Conservation (phyloP, 1,284 basidiomycete genomes). For the Leccinum pachyderme region DNA sequence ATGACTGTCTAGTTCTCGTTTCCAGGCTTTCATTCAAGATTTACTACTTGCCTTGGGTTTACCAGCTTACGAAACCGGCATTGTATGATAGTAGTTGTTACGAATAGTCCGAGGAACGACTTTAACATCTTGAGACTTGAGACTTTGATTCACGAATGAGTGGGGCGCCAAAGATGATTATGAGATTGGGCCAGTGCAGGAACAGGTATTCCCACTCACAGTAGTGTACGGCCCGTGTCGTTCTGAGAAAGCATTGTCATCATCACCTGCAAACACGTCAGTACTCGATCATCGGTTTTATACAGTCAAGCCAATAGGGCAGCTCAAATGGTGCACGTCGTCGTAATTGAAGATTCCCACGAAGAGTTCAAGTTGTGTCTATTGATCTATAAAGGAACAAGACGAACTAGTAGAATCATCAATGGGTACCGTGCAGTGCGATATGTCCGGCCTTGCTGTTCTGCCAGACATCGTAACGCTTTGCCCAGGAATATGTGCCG, state of each 20-base stretch:
- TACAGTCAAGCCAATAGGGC: background rate
- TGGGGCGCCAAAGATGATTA: background rate
- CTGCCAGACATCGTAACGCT: conserved; percentile 64
- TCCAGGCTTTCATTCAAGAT: background rate
- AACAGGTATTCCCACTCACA: too few species aligned
- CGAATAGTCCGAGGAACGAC: background rate
- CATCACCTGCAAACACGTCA: background rate
- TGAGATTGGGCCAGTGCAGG: too few species aligned
- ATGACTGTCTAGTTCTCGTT: background rate
- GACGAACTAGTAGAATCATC: background rate
- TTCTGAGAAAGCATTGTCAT: background rate
- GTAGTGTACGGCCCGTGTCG: background rate
- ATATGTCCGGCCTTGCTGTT: conserved; percentile 82
- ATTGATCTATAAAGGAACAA: background rate
- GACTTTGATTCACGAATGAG: background rate
- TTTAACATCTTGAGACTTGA: background rate
- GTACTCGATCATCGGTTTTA: too few species aligned
- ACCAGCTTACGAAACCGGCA: background rate
- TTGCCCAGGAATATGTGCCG: conserved; percentile 81
- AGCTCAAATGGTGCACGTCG: background rate
- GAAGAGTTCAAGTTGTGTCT: background rate
- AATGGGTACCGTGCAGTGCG: conserved; percentile 32
- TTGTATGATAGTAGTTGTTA: background rate
- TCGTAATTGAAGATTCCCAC: background rate
- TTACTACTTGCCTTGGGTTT: background rate